phyloP scores from a whole-genome alignment of 371 early-diverging fungal genomes.

The Sanchytrium tribonematis region DNA sequence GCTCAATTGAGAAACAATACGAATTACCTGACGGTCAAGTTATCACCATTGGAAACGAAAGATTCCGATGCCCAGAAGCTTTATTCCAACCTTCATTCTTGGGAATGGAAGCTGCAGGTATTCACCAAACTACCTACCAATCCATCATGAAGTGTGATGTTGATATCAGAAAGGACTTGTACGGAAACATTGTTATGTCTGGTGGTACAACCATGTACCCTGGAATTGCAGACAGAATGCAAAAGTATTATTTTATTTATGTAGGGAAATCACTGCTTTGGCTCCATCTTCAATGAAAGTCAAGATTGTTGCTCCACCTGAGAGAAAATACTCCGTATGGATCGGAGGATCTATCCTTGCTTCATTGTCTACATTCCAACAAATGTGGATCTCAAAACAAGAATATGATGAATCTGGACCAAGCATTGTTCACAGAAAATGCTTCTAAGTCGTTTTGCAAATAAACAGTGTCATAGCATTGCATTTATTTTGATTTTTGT shows the following conservation, averaged over 20 bases:
- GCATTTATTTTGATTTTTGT: not conserved
- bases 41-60: slow-evolving; percentile 92
- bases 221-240: slow-evolving; percentile 52
- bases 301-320: slow-evolving; percentile 98
- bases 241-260: slow-evolving; percentile 31
- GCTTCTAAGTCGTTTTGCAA: slow-evolving; percentile 2
- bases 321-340: slow-evolving; percentile 99
- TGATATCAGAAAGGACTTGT: slow-evolving; percentile 89
- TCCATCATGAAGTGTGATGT: slow-evolving; percentile 94
- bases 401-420: slow-evolving; percentile 59
- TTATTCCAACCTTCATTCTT: slow-evolving; percentile 90
- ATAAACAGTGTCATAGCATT: not conserved
- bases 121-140: slow-evolving; percentile 81
- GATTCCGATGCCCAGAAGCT: slow-evolving; percentile 93
- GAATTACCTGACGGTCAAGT: slow-evolving; percentile 98
- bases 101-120: slow-evolving; percentile 67
- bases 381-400: slow-evolving; percentile 84
- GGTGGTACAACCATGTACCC: slow-evolving; percentile 58
- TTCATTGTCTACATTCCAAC: slow-evolving; percentile 94
- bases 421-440: slow-evolving; percentile 3
- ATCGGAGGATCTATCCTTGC: slow-evolving; percentile 99
- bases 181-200: slow-evolving; percentile 77
- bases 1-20: slow-evolving; percentile 82
- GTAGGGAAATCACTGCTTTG: slow-evolving; percentile 89
- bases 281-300: slow-evolving; percentile 96